A percentile compares a stretch with the other conserved stretches of the same genome.
These are phyloP conservation scores for Cytospora piceae DNA, from an alignment of 2,329 filamentous ascomycete genomes.

Conservation along the genomic window DNA sequence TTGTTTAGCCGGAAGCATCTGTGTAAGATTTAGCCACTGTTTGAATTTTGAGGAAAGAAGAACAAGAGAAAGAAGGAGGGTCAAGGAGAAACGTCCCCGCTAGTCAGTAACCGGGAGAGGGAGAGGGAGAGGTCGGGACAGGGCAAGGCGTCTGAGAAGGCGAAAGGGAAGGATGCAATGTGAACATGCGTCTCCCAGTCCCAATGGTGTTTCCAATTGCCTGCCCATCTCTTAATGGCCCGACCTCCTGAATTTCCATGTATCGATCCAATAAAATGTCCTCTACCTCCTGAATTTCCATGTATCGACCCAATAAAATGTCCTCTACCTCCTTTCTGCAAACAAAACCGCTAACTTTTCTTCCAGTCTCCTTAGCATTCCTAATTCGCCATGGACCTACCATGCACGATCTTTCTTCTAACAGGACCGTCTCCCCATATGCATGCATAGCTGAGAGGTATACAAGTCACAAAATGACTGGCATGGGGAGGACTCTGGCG, in stretches of 20 bases:
- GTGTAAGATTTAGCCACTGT: neutral
- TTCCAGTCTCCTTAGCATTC: neutral
- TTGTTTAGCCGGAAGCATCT: constrained; percentile 52
- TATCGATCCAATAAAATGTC: neutral
- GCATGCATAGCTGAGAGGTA: neutral
- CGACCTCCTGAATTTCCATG: no score
- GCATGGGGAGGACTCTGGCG: neutral
- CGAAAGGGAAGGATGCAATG: no score
- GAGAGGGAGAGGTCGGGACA: neutral
- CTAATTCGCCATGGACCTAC: neutral
- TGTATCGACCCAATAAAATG: neutral
- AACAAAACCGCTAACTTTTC: neutral
- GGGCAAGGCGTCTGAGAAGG: no score
- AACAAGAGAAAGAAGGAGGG: neutral
- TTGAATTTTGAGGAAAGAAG: neutral
- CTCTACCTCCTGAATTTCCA: neutral
- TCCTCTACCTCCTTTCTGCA: neutral
- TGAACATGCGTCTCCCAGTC: no score
- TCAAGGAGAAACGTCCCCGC: neutral
- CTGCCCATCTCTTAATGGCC: no score
- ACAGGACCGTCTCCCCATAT: neutral
- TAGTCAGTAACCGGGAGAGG: neutral
- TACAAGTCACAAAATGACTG: neutral
- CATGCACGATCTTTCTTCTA: neutral
- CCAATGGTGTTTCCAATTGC: no score